These are phyloP conservation scores for Backusella morwellensis DNA, from an alignment of 192 early-diverging fungal genomes.

Conservation along the genomic window DNA sequence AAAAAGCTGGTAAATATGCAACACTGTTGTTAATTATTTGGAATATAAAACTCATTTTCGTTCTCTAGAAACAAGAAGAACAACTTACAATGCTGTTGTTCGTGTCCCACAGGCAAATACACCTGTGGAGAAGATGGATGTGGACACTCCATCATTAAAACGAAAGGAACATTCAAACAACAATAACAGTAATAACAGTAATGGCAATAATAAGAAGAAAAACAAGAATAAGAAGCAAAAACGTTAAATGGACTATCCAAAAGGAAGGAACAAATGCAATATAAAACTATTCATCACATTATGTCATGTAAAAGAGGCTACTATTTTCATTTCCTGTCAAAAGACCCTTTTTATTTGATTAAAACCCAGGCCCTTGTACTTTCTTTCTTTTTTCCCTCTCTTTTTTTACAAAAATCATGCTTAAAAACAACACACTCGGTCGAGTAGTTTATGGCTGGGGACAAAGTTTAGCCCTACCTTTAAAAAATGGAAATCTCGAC, in stretches of 20 bases:
- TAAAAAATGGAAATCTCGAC: constrained; percentile 3
- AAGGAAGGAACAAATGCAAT: neutral
- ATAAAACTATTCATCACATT: too few relatives aligned
- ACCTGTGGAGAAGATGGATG: neutral
- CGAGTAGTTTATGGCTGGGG: constrained; percentile 26
- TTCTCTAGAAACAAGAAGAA: constrained; percentile 12
- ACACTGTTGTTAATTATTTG: neutral
- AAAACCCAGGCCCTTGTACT: neutral
- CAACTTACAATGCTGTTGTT: constrained; percentile 20
- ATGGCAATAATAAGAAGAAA: neutral
- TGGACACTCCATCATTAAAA: neutral
- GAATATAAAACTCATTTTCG: too few relatives aligned
- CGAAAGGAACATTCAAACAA: neutral
- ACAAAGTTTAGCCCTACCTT: constrained; percentile 17
- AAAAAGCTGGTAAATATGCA: constrained; percentile 29
- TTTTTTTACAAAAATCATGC: neutral
- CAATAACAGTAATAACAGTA: neutral
- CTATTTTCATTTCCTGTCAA: too few relatives aligned
- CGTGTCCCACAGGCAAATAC: neutral
- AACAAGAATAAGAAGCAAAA: neutral
- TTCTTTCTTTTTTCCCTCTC: neutral
- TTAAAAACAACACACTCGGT: neutral
- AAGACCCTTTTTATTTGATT: too few relatives aligned
- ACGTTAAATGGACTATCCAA: neutral
- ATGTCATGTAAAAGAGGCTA: too few relatives aligned